A percentile compares a stretch with the other conserved stretches of the same genome.
phyloP scores from a whole-genome alignment of 495 filamentous ascomycete genomes.

The Neurospora intermedia region DNA sequence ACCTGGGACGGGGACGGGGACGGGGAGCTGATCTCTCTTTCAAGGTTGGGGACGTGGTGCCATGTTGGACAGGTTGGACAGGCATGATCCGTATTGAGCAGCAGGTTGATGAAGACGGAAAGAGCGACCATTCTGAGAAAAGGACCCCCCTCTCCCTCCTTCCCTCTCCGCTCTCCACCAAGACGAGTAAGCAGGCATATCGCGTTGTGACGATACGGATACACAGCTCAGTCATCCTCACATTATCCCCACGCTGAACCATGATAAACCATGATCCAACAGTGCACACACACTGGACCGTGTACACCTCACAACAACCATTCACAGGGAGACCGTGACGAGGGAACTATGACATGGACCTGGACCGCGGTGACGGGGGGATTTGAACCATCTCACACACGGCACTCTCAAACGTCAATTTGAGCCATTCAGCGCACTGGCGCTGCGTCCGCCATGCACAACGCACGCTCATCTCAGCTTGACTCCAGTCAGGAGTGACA shows the following conservation, averaged over 20 bases:
- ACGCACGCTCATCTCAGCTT: not conserved
- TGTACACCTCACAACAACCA: not conserved
- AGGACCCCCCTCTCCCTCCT: not conserved
- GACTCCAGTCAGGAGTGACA: not conserved
- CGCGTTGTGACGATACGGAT: not conserved
- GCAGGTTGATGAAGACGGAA: not conserved
- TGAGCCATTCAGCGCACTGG: not conserved
- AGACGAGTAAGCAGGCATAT: not conserved
- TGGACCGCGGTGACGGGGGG: not conserved
- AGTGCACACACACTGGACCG: not conserved
- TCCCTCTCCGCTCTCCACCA: not conserved
- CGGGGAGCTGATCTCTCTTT: not conserved
- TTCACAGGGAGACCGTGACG: not conserved
- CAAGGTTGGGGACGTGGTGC: constrained; percentile 9
- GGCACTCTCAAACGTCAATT: not conserved
- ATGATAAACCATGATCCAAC: not conserved
- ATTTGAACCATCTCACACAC: not conserved
- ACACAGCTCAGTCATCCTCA: not conserved
- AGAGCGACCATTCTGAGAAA: not conserved
- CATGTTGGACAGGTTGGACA: constrained; percentile 15
- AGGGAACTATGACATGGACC: not conserved
- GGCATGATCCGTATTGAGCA: constrained; percentile 16
- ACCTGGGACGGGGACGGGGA: not conserved
- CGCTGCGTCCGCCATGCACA: not conserved
- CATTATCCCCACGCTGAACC: not conserved